These are phyloP conservation scores for Pseudogymnoascus sp. DNA, from an alignment of 2,329 filamentous ascomycete species.

Conservation along the genomic window DNA sequence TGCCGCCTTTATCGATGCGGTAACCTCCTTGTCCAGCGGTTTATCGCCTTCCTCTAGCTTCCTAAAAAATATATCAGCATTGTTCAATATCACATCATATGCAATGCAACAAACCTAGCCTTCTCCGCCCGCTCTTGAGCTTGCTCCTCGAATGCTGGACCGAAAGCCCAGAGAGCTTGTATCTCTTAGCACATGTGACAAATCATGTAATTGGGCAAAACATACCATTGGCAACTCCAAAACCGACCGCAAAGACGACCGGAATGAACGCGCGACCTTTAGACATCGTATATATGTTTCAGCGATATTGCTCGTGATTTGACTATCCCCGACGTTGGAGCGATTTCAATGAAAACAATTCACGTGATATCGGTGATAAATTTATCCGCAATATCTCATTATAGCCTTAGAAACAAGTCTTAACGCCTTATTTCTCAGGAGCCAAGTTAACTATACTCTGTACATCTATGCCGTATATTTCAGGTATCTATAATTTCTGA, in stretches of 20 bases:
- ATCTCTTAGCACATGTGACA: neutral
- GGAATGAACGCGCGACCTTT: constrained; percentile 23
- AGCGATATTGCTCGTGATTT: neutral
- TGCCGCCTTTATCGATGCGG: constrained; percentile 18
- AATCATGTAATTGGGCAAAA: neutral
- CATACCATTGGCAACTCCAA: constrained; percentile 28
- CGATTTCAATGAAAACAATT: neutral
- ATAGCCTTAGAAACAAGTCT: no score
- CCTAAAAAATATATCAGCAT: neutral
- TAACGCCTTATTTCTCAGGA: neutral
- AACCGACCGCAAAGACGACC: constrained; percentile 22
- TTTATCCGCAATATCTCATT: neutral
- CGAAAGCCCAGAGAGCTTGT: constrained; percentile 26
- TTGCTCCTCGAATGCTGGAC: constrained; percentile 26
- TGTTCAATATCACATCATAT: neutral
- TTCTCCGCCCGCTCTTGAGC: constrained; percentile 18
- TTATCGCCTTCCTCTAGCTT: neutral
- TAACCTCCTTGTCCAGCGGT: constrained; percentile 11
- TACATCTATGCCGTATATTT: neutral
- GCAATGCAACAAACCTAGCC: constrained; percentile 15
- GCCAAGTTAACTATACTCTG: no score
- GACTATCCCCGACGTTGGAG: neutral
- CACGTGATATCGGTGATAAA: neutral
- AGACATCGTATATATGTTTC: constrained; percentile 20
- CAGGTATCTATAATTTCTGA: neutral